phyloP scores from a whole-genome alignment of 75 land plant species.

The Adiantum capillusveneris region DNA sequence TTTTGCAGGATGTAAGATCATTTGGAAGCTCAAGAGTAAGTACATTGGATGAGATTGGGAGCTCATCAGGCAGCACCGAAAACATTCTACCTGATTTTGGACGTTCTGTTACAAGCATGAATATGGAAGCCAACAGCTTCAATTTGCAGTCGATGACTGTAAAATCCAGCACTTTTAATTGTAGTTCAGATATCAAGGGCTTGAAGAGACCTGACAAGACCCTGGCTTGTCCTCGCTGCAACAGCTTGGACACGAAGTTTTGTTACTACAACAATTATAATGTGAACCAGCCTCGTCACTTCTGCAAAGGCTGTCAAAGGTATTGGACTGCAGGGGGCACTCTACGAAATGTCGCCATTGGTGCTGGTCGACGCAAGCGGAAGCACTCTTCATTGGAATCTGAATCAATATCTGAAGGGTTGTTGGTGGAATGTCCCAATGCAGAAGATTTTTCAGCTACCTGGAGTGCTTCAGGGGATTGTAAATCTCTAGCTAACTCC shows the following conservation, averaged over 20 bases:
- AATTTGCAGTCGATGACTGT: no score
- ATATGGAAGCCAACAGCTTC: no score
- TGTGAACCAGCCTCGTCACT: conserved; percentile 19
- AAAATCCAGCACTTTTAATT: background rate
- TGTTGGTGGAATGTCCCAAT: no score
- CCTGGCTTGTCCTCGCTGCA: conserved; percentile 15
- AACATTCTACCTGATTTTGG: no score
- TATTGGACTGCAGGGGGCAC: conserved; percentile 19
- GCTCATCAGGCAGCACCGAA: no score
- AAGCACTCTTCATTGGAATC: background rate
- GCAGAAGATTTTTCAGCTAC: no score
- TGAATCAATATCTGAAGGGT: background rate
- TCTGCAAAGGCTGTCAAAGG: conserved; percentile 16
- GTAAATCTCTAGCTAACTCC: background rate
- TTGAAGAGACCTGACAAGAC: conserved; percentile 8
- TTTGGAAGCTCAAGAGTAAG: no score
- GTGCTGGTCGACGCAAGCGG: conserved; percentile 11
- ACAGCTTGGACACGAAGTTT: conserved; percentile 17
- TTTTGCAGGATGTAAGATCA: no score
- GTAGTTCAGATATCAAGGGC: background rate
- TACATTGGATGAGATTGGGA: no score
- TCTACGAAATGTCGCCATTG: conserved; percentile 16
- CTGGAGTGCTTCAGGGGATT: background rate
- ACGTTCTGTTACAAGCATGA: no score
- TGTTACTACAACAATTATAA: conserved; percentile 20